Percentiles rank a stretch among this genome's conserved stretches.
Conservation (phyloP, 1,139 yeast species). For the Meyerozyma elateridarum region DNA sequence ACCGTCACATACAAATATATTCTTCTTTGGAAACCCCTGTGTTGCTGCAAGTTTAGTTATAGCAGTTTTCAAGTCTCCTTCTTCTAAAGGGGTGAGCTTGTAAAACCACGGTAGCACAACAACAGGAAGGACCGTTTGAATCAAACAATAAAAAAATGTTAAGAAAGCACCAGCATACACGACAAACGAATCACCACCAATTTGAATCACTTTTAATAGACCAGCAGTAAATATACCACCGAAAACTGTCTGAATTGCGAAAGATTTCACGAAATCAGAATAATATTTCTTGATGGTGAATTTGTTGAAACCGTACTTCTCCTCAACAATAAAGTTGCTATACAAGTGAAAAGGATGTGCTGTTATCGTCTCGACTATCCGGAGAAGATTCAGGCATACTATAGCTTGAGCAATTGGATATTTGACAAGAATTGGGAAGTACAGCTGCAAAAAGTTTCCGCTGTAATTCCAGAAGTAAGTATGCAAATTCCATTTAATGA, state of each 20-base stretch:
- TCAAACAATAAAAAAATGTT: neutral
- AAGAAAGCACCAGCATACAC: neutral
- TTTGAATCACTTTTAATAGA: neutral
- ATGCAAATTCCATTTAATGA: neutral
- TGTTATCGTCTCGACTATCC: neutral
- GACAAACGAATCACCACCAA: neutral
- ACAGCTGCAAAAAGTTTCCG: neutral
- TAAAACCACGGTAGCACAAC: neutral
- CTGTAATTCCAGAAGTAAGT: neutral
- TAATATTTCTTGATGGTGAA: neutral
- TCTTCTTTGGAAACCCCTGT: constrained; percentile 6
- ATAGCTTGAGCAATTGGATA: neutral
- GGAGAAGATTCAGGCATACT: neutral
- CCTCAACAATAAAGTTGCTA: neutral
- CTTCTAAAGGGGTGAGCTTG: neutral
- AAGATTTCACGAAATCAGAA: neutral
- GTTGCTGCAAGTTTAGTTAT: neutral
- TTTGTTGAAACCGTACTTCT: neutral
- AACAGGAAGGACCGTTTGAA: neutral
- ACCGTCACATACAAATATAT: constrained; percentile 2
- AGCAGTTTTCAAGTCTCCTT: neutral
- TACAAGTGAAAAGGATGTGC: neutral
- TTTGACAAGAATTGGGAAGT: neutral
- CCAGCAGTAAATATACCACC: neutral
- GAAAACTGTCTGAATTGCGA: neutral